Percentiles rank a stretch among this genome's conserved stretches.
phyloP scores from a whole-genome alignment of 2,329 filamentous ascomycete species.

The Colletotrichum cereale region DNA sequence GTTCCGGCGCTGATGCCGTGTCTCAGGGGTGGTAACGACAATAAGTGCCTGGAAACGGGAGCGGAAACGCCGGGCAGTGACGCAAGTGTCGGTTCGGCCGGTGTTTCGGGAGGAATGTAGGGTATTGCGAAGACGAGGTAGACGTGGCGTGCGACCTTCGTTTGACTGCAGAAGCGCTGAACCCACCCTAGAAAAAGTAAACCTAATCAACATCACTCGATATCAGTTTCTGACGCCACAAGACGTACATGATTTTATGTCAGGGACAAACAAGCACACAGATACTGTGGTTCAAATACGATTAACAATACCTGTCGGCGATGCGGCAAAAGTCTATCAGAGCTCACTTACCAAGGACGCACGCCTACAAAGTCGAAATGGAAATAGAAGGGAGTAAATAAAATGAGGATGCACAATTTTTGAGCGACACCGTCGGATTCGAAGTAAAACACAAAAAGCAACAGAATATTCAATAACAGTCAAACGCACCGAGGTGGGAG shows the following conservation, averaged over 20 bases:
- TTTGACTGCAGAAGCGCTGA: neutral
- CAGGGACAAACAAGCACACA: neutral
- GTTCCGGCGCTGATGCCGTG: conserved; percentile 25
- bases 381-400: neutral
- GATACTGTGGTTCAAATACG: neutral
- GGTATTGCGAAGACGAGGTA: neutral
- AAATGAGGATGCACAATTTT: neutral
- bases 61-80: neutral
- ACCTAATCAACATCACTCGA: neutral
- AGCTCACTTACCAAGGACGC: neutral
- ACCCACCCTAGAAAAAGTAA: neutral
- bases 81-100: neutral
- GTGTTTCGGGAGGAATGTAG: neutral
- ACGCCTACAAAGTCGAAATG: neutral
- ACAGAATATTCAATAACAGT: neutral
- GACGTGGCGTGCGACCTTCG: neutral
- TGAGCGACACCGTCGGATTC: neutral
- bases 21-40: neutral
- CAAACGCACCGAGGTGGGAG: too few relatives aligned
- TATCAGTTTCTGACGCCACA: neutral
- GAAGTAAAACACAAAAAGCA: neutral
- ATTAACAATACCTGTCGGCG: neutral
- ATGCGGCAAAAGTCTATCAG: neutral
- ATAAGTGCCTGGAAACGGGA: neutral
- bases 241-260: neutral